phyloP scores from a whole-genome alignment of 1,139 yeast species.

The Suhomyces ambrosiae region DNA sequence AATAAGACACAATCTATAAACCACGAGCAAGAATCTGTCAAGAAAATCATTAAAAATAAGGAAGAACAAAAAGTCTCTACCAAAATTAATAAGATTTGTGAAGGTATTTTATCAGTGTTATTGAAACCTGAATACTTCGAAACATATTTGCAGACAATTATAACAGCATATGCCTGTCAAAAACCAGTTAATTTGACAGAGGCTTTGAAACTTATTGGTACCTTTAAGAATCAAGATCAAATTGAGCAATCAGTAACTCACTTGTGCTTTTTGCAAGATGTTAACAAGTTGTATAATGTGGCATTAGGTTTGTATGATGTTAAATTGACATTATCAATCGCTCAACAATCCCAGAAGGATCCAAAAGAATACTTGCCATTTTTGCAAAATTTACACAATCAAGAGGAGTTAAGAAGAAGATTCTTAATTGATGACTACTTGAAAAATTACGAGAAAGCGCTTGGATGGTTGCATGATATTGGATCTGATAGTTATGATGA shows the following conservation, averaged over 20 bases:
- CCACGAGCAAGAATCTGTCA: constrained; percentile 11
- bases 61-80: constrained; percentile 28
- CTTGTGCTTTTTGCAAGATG: constrained; percentile 88
- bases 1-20: not conserved
- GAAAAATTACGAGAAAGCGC: constrained; percentile 67
- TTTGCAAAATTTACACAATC: constrained; percentile 74
- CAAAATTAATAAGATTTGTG: constrained; percentile 79
- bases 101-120: constrained; percentile 62
- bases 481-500: constrained; percentile 55
- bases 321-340: constrained; percentile 75
- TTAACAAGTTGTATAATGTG: constrained; percentile 73
- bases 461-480: constrained; percentile 62
- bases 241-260: constrained; percentile 73
- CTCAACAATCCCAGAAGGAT: constrained; percentile 96
- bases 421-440: constrained; percentile 82
- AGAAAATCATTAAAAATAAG: constrained; percentile 34
- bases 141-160: constrained; percentile 71
- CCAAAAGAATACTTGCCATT: constrained; percentile 97
- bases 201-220: constrained; percentile 67
- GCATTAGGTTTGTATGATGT: constrained; percentile 86
- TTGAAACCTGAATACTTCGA: constrained; percentile 53
- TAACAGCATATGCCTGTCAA: constrained; percentile 92
- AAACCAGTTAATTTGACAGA: constrained; percentile 80
- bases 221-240: constrained; percentile 47
- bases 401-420: constrained; percentile 63